These are phyloP conservation scores for Fusarium kyushuense DNA, from an alignment of 2,329 filamentous ascomycete species.

Conservation along the genomic window DNA sequence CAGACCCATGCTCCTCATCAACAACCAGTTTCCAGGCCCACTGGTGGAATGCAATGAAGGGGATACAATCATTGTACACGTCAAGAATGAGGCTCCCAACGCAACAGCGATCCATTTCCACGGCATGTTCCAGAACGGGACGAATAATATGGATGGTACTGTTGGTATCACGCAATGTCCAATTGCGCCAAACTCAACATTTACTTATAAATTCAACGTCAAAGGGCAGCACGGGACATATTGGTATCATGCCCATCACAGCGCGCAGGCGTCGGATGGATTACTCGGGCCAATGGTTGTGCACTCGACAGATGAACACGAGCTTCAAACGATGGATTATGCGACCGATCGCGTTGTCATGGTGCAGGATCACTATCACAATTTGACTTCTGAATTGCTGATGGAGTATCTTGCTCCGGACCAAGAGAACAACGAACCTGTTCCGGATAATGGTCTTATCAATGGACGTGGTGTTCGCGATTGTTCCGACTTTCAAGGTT, in stretches of 20 bases:
- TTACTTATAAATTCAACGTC: slow-evolving; percentile 77
- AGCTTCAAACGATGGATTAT: slow-evolving; percentile 48
- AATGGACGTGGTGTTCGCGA: slow-evolving; percentile 63
- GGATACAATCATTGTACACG: slow-evolving; percentile 76
- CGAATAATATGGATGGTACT: slow-evolving; percentile 80
- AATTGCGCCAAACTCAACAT: slow-evolving; percentile 71
- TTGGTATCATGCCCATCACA: slow-evolving; percentile 75
- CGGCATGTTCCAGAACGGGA: slow-evolving; percentile 81
- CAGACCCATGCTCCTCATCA: slow-evolving; percentile 75
- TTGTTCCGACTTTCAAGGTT: slow-evolving; percentile 52
- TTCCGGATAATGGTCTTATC: slow-evolving; percentile 73
- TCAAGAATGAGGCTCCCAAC: slow-evolving; percentile 75
- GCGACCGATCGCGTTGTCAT: slow-evolving; percentile 70
- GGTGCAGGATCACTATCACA: slow-evolving; percentile 80
- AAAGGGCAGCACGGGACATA: slow-evolving; percentile 62
- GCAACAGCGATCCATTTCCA: slow-evolving; percentile 80
- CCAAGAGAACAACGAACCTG: slow-evolving; percentile 71
- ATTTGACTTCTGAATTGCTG: slow-evolving; percentile 62
- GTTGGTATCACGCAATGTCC: slow-evolving; percentile 75
- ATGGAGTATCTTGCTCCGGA: slow-evolving; percentile 67
- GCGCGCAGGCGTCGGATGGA: slow-evolving; percentile 75
- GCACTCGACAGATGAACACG: slow-evolving; percentile 64
- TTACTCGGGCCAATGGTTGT: slow-evolving; percentile 75
- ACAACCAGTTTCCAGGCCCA: slow-evolving; percentile 80
- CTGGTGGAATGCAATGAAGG: slow-evolving; percentile 79